A percentile compares a stretch with the other conserved stretches of the same genome.
Evolutionary conservation across 495 filamentous ascomycete genomes (phyloP).

Genomic region (Penicillium cataractarum): DNA sequence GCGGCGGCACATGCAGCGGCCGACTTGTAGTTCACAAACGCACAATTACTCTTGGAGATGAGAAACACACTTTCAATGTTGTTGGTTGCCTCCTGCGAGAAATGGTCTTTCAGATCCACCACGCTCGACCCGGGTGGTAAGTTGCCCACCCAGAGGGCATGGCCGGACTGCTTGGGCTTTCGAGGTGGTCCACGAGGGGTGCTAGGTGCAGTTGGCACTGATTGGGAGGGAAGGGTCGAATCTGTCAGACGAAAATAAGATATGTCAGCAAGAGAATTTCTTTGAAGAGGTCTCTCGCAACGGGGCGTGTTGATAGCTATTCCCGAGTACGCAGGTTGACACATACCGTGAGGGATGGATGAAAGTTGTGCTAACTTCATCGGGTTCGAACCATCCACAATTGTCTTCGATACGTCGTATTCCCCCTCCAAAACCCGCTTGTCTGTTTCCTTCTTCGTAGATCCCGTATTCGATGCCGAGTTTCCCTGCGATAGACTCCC

Average conservation of each 20-base stretch:
- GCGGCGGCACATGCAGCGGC: conserved; percentile 77
- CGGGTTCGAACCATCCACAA: conserved; percentile 49
- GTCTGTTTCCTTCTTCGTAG: conserved; percentile 25
- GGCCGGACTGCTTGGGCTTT: conserved; percentile 90
- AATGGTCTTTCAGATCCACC: conserved; percentile 84
- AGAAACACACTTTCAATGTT: conserved; percentile 91
- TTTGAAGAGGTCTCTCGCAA: neutral
- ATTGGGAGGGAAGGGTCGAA: conserved; percentile 22
- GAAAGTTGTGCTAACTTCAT: conserved; percentile 26
- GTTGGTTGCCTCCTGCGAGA: conserved; percentile 75
- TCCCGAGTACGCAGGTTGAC: neutral
- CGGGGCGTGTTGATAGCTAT: neutral
- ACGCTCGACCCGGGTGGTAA: conserved; percentile 80
- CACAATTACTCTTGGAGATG: conserved; percentile 97
- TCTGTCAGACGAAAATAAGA: conserved; percentile 11
- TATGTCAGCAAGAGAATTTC: neutral
- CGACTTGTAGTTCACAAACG: conserved; percentile 93
- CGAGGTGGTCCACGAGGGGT: conserved; percentile 85
- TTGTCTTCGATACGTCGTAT: conserved; percentile 48
- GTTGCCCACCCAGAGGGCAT: conserved; percentile 97
- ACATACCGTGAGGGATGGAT: conserved; percentile 30
- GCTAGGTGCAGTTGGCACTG: conserved; percentile 31
- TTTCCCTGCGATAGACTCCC: conserved; percentile 4
- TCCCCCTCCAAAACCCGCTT: conserved; percentile 20
- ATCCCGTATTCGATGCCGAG: neutral